These are phyloP conservation scores for Ensete ventricosum DNA, from an alignment of 176 grass and related monocot species.

Conservation along the genomic window DNA sequence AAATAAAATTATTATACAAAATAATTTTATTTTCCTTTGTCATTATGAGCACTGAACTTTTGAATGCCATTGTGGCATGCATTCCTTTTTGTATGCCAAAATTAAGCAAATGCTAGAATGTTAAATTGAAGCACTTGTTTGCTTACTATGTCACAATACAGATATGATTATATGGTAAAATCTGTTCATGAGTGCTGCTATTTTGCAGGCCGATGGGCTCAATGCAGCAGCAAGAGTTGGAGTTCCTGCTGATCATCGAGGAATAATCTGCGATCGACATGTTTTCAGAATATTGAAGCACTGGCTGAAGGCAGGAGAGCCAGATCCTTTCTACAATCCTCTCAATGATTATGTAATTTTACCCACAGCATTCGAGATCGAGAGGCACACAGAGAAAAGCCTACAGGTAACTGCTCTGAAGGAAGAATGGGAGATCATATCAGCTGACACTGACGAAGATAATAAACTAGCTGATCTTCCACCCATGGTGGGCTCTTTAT, in stretches of 20 bases:
- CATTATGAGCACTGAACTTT: too few species aligned
- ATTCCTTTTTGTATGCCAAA: too few species aligned
- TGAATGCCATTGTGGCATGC: too few species aligned
- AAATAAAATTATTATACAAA: too few species aligned
- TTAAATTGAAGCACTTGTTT: too few species aligned
- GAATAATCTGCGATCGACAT: slow-evolving; percentile 50
- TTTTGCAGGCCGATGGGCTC: slow-evolving; percentile 53
- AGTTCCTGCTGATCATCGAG: slow-evolving; percentile 77
- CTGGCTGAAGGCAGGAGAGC: slow-evolving; percentile 68
- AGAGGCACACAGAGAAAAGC: slow-evolving; percentile 32
- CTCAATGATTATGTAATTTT: slow-evolving; percentile 80
- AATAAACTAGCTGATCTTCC: slow-evolving; percentile 39
- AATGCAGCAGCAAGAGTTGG: slow-evolving; percentile 62
- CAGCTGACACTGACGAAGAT: not conserved
- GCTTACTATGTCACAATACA: too few species aligned
- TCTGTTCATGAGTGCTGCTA: not conserved
- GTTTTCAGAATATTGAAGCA: slow-evolving; percentile 68
- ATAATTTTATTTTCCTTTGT: too few species aligned
- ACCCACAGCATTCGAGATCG: slow-evolving; percentile 49
- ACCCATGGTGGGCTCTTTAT: slow-evolving; percentile 36
- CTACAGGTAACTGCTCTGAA: slow-evolving; percentile 34
- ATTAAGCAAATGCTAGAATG: too few species aligned
- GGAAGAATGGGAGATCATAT: slow-evolving; percentile 79
- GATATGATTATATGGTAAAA: too few species aligned
- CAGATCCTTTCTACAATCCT: slow-evolving; percentile 79